Evolutionary conservation across 192 early-diverging fungal species (phyloP).

Genomic region (Gonapodya prolifera): DNA sequence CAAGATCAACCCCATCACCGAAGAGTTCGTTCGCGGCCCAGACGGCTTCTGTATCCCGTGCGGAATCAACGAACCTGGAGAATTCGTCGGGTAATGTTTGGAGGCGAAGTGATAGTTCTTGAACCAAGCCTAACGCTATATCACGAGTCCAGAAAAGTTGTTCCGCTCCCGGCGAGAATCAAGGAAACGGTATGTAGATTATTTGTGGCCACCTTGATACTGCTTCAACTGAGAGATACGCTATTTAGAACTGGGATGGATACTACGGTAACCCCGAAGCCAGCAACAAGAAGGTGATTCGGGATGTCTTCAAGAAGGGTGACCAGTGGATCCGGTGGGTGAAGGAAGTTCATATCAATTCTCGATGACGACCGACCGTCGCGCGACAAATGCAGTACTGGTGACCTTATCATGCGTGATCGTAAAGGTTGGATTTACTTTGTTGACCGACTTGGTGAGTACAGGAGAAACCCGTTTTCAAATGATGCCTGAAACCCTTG

Average conservation of each 20-base stretch:
- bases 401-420: slow-evolving; percentile 42
- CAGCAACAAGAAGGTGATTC: slow-evolving; percentile 33
- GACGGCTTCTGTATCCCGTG: slow-evolving; percentile 9
- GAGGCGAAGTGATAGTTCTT: background rate
- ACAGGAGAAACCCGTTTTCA: background rate
- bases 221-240: background rate
- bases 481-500: background rate
- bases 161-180: slow-evolving; percentile 15
- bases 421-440: slow-evolving; percentile 44
- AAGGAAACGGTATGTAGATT: slow-evolving; percentile 14
- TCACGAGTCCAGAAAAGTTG: background rate
- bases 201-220: background rate
- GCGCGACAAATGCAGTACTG: slow-evolving; percentile 20
- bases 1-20: slow-evolving; percentile 40
- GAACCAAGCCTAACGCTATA: background rate
- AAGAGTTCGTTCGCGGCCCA: slow-evolving; percentile 21
- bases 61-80: slow-evolving; percentile 37
- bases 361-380: background rate
- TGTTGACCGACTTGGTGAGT: slow-evolving; percentile 39
- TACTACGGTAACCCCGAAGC: slow-evolving; percentile 36
- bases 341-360: background rate
- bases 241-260: slow-evolving; percentile 19
- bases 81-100: slow-evolving; percentile 31
- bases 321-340: slow-evolving; percentile 28
- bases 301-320: slow-evolving; percentile 41